Percentiles rank a stretch among this genome's conserved stretches.
Evolutionary conservation across 2,329 filamentous ascomycete species (phyloP).

Genomic region (Exophiala bonariae): DNA sequence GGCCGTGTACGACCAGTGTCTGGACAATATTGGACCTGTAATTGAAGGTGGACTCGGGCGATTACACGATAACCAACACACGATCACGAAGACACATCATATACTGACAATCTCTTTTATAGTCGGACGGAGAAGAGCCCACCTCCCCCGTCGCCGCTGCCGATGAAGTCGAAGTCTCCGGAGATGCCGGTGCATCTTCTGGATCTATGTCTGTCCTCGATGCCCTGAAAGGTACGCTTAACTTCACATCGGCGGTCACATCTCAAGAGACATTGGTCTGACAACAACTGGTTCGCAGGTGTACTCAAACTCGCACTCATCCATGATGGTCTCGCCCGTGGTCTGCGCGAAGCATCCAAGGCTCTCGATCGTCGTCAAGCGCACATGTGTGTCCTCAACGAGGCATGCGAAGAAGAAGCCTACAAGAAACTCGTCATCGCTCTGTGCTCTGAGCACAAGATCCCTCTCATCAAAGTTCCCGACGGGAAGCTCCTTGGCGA

Average conservation of each 20-base stretch:
- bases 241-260: neutral
- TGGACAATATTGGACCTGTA: neutral
- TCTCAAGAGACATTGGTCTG: neutral
- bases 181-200: slow-evolving; percentile 77
- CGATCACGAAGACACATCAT: neutral
- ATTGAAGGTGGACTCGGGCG: neutral
- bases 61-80: neutral
- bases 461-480: slow-evolving; percentile 98
- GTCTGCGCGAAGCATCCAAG: slow-evolving; percentile 98
- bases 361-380: slow-evolving; percentile 97
- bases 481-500: slow-evolving; percentile 99
- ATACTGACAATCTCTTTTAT: slow-evolving; percentile 26
- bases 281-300: slow-evolving; percentile 38
- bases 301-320: slow-evolving; percentile 98
- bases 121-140: slow-evolving; percentile 99
- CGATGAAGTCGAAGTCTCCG: slow-evolving; percentile 92
- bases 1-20: neutral
- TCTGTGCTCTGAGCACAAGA: slow-evolving; percentile 99
- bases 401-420: slow-evolving; percentile 99
- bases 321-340: slow-evolving; percentile 98
- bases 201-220: slow-evolving; percentile 92
- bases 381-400: slow-evolving; percentile 99
- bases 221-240: slow-evolving; percentile 73
- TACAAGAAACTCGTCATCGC: slow-evolving; percentile 99
- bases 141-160: slow-evolving; percentile 73